phyloP scores from a whole-genome alignment of 108 stramenopile genomes.

The Cyclotella cryptica region DNA sequence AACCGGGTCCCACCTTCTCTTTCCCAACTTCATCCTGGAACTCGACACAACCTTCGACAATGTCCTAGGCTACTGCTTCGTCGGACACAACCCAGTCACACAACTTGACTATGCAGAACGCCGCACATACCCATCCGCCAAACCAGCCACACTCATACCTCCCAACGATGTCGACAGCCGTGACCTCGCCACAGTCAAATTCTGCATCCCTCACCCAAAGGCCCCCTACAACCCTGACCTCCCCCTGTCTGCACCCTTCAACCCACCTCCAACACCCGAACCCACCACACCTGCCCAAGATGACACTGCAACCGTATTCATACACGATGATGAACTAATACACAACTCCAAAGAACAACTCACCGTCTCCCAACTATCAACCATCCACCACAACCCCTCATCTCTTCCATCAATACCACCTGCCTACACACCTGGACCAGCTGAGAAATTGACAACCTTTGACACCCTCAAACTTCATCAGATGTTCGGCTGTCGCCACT shows the following conservation, averaged over 20 bases:
- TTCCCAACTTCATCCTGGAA: conserved; percentile 2
- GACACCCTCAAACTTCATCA: too few species aligned
- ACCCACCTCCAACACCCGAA: neutral
- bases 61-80: neutral
- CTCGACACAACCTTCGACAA: conserved; percentile 11
- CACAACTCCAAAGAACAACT: too few species aligned
- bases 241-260: neutral
- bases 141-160: neutral
- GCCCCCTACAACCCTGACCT: neutral
- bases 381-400: conserved; percentile 4
- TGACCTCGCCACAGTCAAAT: neutral
- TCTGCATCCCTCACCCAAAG: neutral
- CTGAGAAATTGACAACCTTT: conserved; percentile 10
- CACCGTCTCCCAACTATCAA: neutral
- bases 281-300: neutral
- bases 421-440: neutral
- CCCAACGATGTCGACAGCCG: neutral
- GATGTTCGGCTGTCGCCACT: too few species aligned
- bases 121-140: neutral
- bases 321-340: neutral
- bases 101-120: conserved; percentile 2
- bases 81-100: neutral
- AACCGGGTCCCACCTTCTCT: too few species aligned
- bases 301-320: too few species aligned
- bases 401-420: conserved; percentile 9